Base-by-base conservation (phyloP, 2,329 filamentous ascomycete genomes). In the Chaetothyriales sp. region DNA sequence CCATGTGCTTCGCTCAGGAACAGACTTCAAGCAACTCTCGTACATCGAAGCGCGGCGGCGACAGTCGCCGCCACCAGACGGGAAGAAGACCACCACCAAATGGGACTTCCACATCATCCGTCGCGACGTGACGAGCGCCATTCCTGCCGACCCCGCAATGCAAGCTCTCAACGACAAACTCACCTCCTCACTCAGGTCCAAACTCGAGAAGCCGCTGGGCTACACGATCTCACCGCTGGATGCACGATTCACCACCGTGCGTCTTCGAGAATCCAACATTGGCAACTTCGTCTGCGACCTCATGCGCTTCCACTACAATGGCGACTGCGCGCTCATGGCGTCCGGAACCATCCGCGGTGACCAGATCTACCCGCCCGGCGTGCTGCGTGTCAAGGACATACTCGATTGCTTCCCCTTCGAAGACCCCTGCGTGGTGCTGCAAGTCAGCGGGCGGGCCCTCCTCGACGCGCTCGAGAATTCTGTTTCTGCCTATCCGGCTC, bases 241-340 rank as follows among this genome's bases (percentile, higher is more conserved):
- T 64, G 86, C 85, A 1, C 82, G 89, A 1, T 95, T 95, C 67
- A 85, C 81, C 15, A 94, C 87, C 0, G 86, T 94, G 0, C 76
- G 89, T 9, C 72, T 79, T 18, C 74, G 72, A 46, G 89, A 95
- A 67, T 88, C 84, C 51, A 95, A 95, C 63, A 71, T 94, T 13
- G 88, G 85, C 1, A 95, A 95, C 67, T 94, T 94, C 65, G 84
- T 94, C 2, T 92, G 86, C 67, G 89, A 95, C 64, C 76, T 95
- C 20, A 94, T 95, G 87, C 78, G 87, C 6, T 81, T 81, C 55
- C 84, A 94, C 64, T 88, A 95, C 64, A 70, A 75, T 4, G 82
- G 86, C 0, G 89, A 95, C 60, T 94, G 87, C 63, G 79, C 81
- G 28, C 74, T 94, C 56, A 92, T 94, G 82, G 87, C 86, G 0